phyloP scores from a whole-genome alignment of 768 basidiomycete species.

The Lactarius indigo region DNA sequence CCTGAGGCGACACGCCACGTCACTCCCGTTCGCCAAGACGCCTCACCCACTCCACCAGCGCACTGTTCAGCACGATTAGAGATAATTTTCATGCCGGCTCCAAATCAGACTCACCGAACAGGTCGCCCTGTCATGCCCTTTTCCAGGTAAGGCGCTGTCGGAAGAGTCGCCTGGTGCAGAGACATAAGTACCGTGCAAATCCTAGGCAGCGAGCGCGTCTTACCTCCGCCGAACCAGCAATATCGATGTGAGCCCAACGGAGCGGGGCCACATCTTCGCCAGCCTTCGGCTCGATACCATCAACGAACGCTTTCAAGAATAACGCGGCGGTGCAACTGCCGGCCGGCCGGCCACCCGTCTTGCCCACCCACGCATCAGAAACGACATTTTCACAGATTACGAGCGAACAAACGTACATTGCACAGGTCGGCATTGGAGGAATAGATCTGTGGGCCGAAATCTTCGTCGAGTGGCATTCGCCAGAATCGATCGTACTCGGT shows the following conservation, averaged over 20 bases:
- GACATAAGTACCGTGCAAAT: not conserved
- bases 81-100: not conserved
- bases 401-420: slow-evolving; percentile 47
- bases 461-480: slow-evolving; percentile 87
- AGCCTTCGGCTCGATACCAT: slow-evolving; percentile 63
- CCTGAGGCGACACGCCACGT: not conserved
- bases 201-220: slow-evolving; percentile 20
- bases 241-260: slow-evolving; percentile 88
- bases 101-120: slow-evolving; percentile 51
- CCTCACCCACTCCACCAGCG: slow-evolving; percentile 25
- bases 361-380: not conserved
- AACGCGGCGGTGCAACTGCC: slow-evolving; percentile 81
- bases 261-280: slow-evolving; percentile 48
- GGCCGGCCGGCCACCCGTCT: slow-evolving; percentile 70
- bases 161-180: slow-evolving; percentile 43
- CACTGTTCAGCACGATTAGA: slow-evolving; percentile 12
- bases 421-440: slow-evolving; percentile 78
- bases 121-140: slow-evolving; percentile 80
- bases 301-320: slow-evolving; percentile 81
- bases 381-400: slow-evolving; percentile 5
- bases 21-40: slow-evolving; percentile 9
- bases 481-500: slow-evolving; percentile 80
- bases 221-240: slow-evolving; percentile 75
- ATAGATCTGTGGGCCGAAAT: slow-evolving; percentile 72
- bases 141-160: slow-evolving; percentile 59